Conservation (phyloP, 345 rosid species). For the Salix purpurea region DNA sequence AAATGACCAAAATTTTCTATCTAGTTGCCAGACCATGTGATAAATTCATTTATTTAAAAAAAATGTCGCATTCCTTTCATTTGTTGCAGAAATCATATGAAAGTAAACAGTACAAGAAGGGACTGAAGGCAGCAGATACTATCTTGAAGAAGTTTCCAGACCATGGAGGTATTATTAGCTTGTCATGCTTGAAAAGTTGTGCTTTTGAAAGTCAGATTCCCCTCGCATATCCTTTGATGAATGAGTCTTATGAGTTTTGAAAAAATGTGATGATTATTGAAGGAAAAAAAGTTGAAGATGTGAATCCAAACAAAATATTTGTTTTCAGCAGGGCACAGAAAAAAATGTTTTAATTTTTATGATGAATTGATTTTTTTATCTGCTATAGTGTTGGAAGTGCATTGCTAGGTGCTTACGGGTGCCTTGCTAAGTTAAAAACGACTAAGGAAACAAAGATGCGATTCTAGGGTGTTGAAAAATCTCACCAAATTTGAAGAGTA, state of each 20-base stretch:
- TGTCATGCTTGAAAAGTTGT: not conserved
- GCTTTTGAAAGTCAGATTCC: not conserved
- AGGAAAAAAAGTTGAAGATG: not conserved
- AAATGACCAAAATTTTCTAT: not conserved
- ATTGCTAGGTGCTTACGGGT: not conserved
- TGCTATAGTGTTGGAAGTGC: not conserved
- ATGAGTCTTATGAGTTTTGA: not conserved
- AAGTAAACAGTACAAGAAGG: constrained; percentile 97
- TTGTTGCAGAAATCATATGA: constrained; percentile 92
- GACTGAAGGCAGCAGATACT: constrained; percentile 97
- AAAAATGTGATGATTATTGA: not conserved
- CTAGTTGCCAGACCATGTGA: not conserved
- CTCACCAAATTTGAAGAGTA: not conserved
- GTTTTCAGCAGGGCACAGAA: not conserved
- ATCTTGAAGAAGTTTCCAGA: constrained; percentile 96
- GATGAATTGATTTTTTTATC: not conserved
- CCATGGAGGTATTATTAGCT: constrained; percentile 77
- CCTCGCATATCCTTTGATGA: not conserved
- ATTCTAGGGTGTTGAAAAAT: not conserved
- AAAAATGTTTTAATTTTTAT: not conserved
- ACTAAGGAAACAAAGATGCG: not conserved
- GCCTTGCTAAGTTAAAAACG: not conserved
- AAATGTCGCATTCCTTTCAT: not conserved
- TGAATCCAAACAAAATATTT: not conserved
- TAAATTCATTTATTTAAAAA: not conserved